Percentiles rank a stretch among this genome's conserved stretches.
phyloP scores from a whole-genome alignment of 2,329 filamentous ascomycete genomes.

The Didymella sp. region DNA sequence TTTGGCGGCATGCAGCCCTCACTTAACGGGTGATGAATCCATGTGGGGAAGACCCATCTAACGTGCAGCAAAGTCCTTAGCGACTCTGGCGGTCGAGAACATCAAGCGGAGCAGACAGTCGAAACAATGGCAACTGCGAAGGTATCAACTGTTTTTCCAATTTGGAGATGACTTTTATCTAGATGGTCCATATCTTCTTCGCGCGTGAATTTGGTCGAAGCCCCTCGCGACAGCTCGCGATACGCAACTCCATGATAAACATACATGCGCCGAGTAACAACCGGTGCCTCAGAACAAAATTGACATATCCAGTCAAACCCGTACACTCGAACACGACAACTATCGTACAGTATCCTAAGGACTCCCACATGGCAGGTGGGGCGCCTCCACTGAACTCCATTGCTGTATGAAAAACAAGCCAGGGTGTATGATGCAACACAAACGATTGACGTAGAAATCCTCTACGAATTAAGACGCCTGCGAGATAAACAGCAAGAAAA shows the following conservation, averaged over 20 bases:
- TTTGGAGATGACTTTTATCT: conserved; percentile 20
- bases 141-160: conserved; percentile 33
- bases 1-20: conserved; percentile 15
- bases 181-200: conserved; percentile 16
- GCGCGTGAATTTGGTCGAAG: conserved; percentile 18
- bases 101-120: neutral
- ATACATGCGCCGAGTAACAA: conserved; percentile 37
- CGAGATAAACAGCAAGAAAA: conserved; percentile 25
- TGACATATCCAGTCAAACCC: conserved; percentile 28
- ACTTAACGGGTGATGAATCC: conserved; percentile 11
- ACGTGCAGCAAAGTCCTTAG: conserved; percentile 17
- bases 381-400: conserved; percentile 20
- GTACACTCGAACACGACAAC: conserved; percentile 39
- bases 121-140: neutral
- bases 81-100: conserved; percentile 12
- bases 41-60: conserved; percentile 20
- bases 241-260: conserved; percentile 14
- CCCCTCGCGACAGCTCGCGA: conserved; percentile 20
- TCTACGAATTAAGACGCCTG: conserved; percentile 39
- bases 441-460: conserved; percentile 35
- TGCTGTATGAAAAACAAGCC: conserved; percentile 25
- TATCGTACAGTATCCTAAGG: conserved; percentile 34
- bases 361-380: conserved; percentile 23
- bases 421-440: conserved; percentile 40
- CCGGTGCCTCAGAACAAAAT: conserved; percentile 37